phyloP scores from a whole-genome alignment of 164 flowering plant species.

The Magnolia changhungtana region DNA sequence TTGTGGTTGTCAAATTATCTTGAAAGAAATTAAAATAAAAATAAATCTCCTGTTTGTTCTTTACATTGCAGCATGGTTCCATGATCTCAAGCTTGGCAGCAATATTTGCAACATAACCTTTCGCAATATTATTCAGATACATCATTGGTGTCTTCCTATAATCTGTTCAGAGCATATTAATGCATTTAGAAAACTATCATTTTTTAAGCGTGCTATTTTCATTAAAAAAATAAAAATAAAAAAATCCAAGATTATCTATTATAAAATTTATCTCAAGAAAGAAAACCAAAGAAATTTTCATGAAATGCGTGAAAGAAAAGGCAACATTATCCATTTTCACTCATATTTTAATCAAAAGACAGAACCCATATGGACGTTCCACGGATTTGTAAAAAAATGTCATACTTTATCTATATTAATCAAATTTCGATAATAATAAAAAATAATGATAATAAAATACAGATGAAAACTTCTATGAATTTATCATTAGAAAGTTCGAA shows the following conservation, averaged over 20 bases:
- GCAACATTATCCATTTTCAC: not conserved
- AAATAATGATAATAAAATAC: too few species aligned
- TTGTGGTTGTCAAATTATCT: not conserved
- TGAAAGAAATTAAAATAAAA: not conserved
- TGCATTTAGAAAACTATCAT: not conserved
- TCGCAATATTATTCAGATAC: slow-evolving; percentile 70
- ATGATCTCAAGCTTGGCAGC: slow-evolving; percentile 97
- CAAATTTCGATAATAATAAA: too few species aligned
- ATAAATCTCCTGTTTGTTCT: slow-evolving; percentile 63
- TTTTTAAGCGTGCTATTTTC: not conserved
- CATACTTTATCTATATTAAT: not conserved
- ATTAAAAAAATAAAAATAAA: not conserved
- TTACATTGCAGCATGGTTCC: slow-evolving; percentile 98
- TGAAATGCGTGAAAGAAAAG: not conserved
- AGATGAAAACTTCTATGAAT: too few species aligned
- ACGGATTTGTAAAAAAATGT: not conserved
- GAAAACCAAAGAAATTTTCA: too few species aligned
- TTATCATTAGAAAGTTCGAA: too few species aligned
- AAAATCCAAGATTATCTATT: not conserved
- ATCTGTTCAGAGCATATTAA: slow-evolving; percentile 45
- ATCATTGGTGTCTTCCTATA: slow-evolving; percentile 96
- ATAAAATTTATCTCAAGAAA: not conserved
- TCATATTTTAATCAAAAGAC: not conserved
- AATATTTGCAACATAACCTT: slow-evolving; percentile 73
- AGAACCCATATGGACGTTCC: not conserved